A percentile compares a stretch with the other conserved stretches of the same genome.
These are phyloP conservation scores for Hypoxylon rubiginosum DNA, from an alignment of 2,329 filamentous ascomycete genomes.

Conservation along the genomic window DNA sequence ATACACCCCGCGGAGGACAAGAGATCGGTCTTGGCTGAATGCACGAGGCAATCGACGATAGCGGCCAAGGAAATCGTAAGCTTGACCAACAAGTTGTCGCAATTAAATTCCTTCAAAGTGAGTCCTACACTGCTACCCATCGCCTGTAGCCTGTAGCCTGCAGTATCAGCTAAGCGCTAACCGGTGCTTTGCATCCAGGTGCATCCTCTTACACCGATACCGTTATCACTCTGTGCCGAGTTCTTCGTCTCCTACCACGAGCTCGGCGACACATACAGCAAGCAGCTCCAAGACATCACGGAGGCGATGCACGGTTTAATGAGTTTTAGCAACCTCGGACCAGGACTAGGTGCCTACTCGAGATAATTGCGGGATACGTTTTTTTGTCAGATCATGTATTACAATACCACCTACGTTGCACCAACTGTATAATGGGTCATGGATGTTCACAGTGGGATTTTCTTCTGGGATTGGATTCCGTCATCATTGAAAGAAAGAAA, in stretches of 20 bases:
- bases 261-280: conserved; percentile 38
- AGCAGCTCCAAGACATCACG: conserved; percentile 39
- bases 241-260: conserved; percentile 38
- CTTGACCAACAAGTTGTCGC: conserved; percentile 40
- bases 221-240: conserved; percentile 37
- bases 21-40: conserved; percentile 31
- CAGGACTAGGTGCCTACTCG: conserved; percentile 32
- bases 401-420: conserved; percentile 9
- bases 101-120: conserved; percentile 42
- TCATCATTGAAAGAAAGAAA: conserved; percentile 3
- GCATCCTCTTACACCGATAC: conserved; percentile 41
- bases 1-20: conserved; percentile 36
- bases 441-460: background rate
- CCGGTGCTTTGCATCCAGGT: conserved; percentile 18
- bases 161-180: background rate
- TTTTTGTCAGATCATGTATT: conserved; percentile 14
- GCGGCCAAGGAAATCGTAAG: conserved; percentile 40
- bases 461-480: background rate
- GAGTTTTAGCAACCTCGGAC: conserved; percentile 40
- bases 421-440: conserved; percentile 18
- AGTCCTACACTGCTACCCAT: conserved; percentile 8
- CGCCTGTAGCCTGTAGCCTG: background rate
- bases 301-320: conserved; percentile 41
- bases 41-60: conserved; percentile 38
- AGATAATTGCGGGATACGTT: conserved; percentile 13